Evolutionary conservation across 2,329 filamentous ascomycete genomes (phyloP).

Genomic region (Pyricularia grisea): DNA sequence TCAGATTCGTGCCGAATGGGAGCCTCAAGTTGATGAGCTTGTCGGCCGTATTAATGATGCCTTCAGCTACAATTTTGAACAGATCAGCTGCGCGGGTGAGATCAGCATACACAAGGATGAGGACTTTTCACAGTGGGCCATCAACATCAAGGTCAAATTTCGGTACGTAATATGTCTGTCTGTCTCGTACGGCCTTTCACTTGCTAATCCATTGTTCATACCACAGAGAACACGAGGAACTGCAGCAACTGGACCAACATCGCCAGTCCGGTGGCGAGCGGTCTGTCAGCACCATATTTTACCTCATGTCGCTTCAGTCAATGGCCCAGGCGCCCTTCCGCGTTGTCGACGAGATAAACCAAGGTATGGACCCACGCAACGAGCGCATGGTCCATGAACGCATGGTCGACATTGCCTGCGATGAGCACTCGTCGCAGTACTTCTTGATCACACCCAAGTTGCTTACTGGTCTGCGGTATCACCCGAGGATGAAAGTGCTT

Average conservation of each 20-base stretch:
- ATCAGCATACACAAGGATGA: constrained; percentile 82
- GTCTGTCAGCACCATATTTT: constrained; percentile 95
- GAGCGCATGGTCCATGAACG: constrained; percentile 97
- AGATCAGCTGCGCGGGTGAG: constrained; percentile 90
- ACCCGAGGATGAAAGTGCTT: constrained; percentile 83
- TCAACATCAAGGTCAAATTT: constrained; percentile 93
- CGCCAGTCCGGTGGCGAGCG: constrained; percentile 95
- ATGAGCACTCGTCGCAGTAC: constrained; percentile 72
- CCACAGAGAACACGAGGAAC: constrained; percentile 64
- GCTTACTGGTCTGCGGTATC: constrained; percentile 75
- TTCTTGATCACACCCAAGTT: constrained; percentile 98
- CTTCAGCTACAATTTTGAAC: constrained; percentile 86
- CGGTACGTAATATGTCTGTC: constrained; percentile 45
- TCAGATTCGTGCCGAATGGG: constrained; percentile 65
- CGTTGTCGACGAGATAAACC: constrained; percentile 98
- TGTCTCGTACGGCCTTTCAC: not conserved
- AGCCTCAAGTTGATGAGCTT: constrained; percentile 71
- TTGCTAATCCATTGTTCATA: not conserved
- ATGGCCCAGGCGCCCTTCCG: constrained; percentile 93
- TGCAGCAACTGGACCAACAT: constrained; percentile 81
- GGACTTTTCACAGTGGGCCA: constrained; percentile 89
- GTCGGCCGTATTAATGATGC: constrained; percentile 77
- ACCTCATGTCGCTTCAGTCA: constrained; percentile 93
- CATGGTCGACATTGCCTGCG: constrained; percentile 95
- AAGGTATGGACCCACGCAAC: constrained; percentile 98